Percentiles rank a stretch among this genome's conserved stretches.
These are phyloP conservation scores for Cyclotella kingstonii DNA, from an alignment of 108 stramenopile species.

Conservation along the genomic window DNA sequence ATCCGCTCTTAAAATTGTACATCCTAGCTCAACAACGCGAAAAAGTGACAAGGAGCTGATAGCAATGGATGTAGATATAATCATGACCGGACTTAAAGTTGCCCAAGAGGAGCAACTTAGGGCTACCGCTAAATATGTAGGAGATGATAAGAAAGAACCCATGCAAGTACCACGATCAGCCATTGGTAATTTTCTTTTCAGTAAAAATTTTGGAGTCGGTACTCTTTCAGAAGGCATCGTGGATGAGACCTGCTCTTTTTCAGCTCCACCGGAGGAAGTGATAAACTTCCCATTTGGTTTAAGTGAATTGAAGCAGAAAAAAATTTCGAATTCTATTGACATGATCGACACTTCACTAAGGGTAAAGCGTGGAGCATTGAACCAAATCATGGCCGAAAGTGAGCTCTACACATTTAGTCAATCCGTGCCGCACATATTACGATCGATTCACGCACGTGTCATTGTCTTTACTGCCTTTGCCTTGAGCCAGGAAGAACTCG, in stretches of 20 bases:
- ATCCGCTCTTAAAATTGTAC: slow-evolving; percentile 83
- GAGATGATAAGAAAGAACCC: slow-evolving; percentile 74
- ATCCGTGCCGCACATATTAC: slow-evolving; percentile 76
- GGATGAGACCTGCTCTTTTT: slow-evolving; percentile 21
- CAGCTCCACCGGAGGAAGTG: slow-evolving; percentile 72
- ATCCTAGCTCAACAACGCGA: slow-evolving; percentile 82
- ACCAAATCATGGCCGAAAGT: slow-evolving; percentile 50
- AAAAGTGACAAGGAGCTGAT: slow-evolving; percentile 76
- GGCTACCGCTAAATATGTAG: slow-evolving; percentile 67
- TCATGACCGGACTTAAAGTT: slow-evolving; percentile 82
- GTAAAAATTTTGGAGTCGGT: slow-evolving; percentile 23
- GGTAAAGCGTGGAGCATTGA: slow-evolving; percentile 37
- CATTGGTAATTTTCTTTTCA: slow-evolving; percentile 29
- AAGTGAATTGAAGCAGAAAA: slow-evolving; percentile 60
- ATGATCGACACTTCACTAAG: slow-evolving; percentile 43
- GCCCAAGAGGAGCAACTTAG: slow-evolving; percentile 89
- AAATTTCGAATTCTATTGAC: slow-evolving; percentile 28
- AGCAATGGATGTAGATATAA: slow-evolving; percentile 86
- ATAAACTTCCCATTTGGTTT: slow-evolving; percentile 83
- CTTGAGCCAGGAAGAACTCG: slow-evolving; percentile 83
- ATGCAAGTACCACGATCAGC: slow-evolving; percentile 48
- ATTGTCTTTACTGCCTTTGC: slow-evolving; percentile 83
- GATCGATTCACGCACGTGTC: slow-evolving; percentile 85
- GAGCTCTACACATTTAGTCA: slow-evolving; percentile 75
- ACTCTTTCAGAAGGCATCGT: slow-evolving; percentile 16